phyloP scores from a whole-genome alignment of 2,329 filamentous ascomycete species.

The Ascochyta rabiei region DNA sequence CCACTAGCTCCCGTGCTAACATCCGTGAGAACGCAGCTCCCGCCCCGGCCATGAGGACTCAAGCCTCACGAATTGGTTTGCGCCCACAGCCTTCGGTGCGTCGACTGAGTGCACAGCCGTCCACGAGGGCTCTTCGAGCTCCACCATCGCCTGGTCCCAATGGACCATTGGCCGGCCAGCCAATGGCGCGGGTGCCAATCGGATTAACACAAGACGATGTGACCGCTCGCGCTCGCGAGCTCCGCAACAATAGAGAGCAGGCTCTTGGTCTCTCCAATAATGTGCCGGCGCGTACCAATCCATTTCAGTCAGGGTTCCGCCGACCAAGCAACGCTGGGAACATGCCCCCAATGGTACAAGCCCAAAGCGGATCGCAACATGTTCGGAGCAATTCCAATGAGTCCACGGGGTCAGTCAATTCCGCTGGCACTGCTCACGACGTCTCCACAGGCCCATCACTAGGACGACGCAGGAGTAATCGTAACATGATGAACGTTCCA shows the following conservation, averaged over 20 bases:
- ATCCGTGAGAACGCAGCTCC: conserved; percentile 35
- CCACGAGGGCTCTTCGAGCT: conserved; percentile 44
- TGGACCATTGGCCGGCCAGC: conserved; percentile 19
- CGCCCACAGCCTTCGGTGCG: conserved; percentile 46
- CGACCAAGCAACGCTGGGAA: conserved; percentile 34
- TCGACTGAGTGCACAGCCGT: conserved; percentile 44
- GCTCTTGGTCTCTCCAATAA: conserved; percentile 37
- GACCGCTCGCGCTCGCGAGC: conserved; percentile 42
- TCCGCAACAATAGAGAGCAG: conserved; percentile 44
- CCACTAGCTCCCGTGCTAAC: conserved; percentile 42
- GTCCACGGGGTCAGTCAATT: conserved; percentile 36
- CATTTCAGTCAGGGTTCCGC: conserved; percentile 42
- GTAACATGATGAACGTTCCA: conserved; percentile 37
- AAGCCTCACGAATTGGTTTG: conserved; percentile 45
- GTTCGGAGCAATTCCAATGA: conserved; percentile 44
- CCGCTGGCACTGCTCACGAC: conserved; percentile 36
- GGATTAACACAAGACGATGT: conserved; percentile 44
- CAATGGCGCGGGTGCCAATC: conserved; percentile 20
- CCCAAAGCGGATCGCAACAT: conserved; percentile 27
- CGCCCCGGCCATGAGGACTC: conserved; percentile 33
- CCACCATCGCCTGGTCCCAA: conserved; percentile 38
- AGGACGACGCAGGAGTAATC: conserved; percentile 44
- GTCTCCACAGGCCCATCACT: conserved; percentile 38
- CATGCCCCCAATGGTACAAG: conserved; percentile 17
- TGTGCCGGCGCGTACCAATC: conserved; percentile 43